These are phyloP conservation scores for Xylariales sp. DNA, from an alignment of 2,329 filamentous ascomycete species.

Conservation along the genomic window DNA sequence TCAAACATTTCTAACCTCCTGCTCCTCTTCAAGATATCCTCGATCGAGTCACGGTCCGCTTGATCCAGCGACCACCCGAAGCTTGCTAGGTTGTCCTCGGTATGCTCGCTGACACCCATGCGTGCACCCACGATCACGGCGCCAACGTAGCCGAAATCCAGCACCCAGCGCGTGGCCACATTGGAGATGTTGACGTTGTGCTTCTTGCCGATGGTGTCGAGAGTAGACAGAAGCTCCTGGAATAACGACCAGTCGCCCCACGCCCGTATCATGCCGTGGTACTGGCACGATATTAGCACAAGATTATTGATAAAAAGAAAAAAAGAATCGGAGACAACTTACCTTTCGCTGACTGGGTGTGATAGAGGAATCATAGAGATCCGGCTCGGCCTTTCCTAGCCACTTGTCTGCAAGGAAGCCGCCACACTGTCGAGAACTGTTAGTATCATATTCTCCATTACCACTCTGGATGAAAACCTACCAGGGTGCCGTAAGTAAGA, in stretches of 20 bases:
- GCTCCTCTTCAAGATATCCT: constrained; percentile 16
- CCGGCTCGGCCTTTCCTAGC: constrained; percentile 23
- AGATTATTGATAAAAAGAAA: too few species aligned
- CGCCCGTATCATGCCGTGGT: constrained; percentile 24
- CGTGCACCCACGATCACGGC: constrained; percentile 29
- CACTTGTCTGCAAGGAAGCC: constrained; percentile 29
- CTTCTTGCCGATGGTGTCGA: constrained; percentile 17
- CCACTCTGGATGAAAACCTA: constrained; percentile 12
- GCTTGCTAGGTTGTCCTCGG: constrained; percentile 20
- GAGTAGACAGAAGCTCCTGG: constrained; percentile 20
- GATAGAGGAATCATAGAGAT: constrained; percentile 22
- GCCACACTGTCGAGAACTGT: constrained; percentile 20
- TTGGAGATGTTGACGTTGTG: constrained; percentile 23
- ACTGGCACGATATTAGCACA: constrained; percentile 12
- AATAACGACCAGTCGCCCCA: constrained; percentile 27
- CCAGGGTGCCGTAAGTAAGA: constrained; percentile 28
- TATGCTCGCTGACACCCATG: constrained; percentile 22
- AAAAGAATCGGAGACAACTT: too few species aligned
- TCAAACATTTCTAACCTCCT: constrained; percentile 16
- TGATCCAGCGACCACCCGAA: constrained; percentile 20
- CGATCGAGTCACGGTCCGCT: constrained; percentile 18
- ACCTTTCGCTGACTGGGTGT: constrained; percentile 32
- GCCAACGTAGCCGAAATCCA: constrained; percentile 26
- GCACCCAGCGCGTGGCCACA: constrained; percentile 27
- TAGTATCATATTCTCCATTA: too few species aligned